phyloP scores from a whole-genome alignment of 257 asterid genomes.

The Thymus mandschuricus region DNA sequence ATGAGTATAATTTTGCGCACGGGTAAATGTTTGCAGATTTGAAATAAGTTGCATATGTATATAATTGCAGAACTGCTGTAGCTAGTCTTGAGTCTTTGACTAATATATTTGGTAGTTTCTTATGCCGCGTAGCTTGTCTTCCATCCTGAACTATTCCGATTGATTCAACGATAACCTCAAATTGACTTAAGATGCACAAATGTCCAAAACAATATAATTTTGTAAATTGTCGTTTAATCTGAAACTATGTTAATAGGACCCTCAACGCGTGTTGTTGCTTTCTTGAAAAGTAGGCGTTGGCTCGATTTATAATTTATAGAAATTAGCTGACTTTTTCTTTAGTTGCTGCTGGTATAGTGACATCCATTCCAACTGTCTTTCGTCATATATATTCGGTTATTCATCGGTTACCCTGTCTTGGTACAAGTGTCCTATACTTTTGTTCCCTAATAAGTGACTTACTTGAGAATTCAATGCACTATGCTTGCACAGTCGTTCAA shows the following conservation, averaged over 20 bases:
- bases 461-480: too few species aligned
- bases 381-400: neutral
- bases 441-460: too few species aligned
- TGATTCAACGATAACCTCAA: neutral
- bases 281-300: constrained; percentile 15
- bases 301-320: neutral
- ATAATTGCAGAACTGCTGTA: too few species aligned
- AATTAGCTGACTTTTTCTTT: neutral
- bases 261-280: constrained; percentile 14
- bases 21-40: neutral
- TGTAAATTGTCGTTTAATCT: neutral
- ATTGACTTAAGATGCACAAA: neutral
- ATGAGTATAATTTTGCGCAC: too few species aligned
- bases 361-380: neutral
- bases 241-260: constrained; percentile 1
- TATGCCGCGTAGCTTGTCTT: neutral
- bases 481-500: too few species aligned
- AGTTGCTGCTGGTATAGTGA: neutral
- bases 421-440: too few species aligned
- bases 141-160: neutral
- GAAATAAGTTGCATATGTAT: neutral
- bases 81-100: too few species aligned
- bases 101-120: too few species aligned
- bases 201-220: neutral
- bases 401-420: neutral